phyloP scores from a whole-genome alignment of 805 yeast genomes.

The Jamesozyma jinghongensis region DNA sequence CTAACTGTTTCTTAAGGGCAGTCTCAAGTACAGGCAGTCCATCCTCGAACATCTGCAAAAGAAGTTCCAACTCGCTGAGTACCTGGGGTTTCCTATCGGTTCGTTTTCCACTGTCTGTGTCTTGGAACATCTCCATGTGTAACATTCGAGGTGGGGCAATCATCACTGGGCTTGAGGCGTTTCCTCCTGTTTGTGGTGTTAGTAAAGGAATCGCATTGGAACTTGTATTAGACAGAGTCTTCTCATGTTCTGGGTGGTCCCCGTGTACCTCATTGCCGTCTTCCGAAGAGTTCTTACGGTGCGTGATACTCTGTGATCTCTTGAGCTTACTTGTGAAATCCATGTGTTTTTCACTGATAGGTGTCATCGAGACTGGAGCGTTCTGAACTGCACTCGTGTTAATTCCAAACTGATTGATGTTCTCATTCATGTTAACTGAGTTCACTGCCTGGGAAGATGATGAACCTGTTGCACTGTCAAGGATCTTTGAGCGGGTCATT shows the following conservation, averaged over 20 bases:
- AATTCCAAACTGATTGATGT: conserved; percentile 61
- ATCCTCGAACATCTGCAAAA: conserved; percentile 25
- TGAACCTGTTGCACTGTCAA: no score
- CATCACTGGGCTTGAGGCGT: conserved; percentile 7
- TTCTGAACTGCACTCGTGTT: conserved; percentile 42
- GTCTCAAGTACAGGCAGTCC: conserved; percentile 24
- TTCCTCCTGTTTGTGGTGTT: background rate
- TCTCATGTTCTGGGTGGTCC: no score
- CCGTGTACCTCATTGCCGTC: background rate
- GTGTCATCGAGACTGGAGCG: conserved; percentile 67
- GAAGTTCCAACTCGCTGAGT: conserved; percentile 22
- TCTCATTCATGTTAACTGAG: conserved; percentile 23
- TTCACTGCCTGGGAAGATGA: background rate
- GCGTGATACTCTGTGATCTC: conserved; percentile 18
- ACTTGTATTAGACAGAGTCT: no score
- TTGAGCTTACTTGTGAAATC: conserved; percentile 18
- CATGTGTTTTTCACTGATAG: conserved; percentile 52
- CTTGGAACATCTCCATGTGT: conserved; percentile 24
- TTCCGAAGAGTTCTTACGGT: conserved; percentile 7
- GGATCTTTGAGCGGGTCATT: conserved; percentile 25
- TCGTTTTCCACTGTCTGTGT: conserved; percentile 11
- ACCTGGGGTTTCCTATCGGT: conserved; percentile 24
- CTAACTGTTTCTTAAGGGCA: conserved; percentile 20
- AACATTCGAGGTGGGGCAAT: conserved; percentile 23
- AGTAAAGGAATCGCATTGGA: background rate